Conservation (phyloP, 75 land plant genomes). For the Pinus taeda region DNA sequence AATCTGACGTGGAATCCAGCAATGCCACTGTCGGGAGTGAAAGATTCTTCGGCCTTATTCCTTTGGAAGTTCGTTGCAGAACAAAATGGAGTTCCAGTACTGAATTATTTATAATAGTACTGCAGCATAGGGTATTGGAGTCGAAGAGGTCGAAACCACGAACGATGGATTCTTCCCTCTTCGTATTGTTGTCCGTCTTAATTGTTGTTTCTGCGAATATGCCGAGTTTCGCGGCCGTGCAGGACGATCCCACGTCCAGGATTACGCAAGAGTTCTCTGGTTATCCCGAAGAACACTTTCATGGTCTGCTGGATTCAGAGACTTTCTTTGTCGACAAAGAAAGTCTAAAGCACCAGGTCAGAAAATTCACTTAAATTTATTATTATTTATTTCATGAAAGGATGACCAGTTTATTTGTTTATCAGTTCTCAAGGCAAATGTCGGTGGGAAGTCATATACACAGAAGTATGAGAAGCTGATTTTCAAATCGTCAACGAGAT, state of each 20-base stretch:
- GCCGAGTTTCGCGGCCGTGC: neutral
- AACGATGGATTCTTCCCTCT: neutral
- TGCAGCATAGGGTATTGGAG: no score
- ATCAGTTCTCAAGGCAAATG: no score
- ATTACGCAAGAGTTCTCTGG: conserved; percentile 65
- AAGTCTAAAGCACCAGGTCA: conserved; percentile 38
- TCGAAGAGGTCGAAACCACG: neutral
- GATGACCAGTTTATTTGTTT: no score
- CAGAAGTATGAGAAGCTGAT: no score
- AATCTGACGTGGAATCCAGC: no score
- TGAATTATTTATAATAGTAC: no score
- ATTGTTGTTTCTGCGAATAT: neutral
- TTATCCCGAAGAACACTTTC: conserved; percentile 25
- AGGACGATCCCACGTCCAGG: conserved; percentile 34
- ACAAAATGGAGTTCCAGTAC: no score
- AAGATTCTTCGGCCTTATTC: no score
- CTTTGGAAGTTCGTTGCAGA: no score
- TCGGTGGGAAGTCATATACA: no score
- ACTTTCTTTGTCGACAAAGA: conserved; percentile 26
- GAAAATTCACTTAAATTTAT: neutral
- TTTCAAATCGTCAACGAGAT: no score
- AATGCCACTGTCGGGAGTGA: no score
- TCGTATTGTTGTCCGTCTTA: neutral
- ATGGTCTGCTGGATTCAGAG: conserved; percentile 5
- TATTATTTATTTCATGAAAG: neutral